Base-by-base conservation (phyloP, 768 basidiomycete species). In the Hydnum rufescens region DNA sequence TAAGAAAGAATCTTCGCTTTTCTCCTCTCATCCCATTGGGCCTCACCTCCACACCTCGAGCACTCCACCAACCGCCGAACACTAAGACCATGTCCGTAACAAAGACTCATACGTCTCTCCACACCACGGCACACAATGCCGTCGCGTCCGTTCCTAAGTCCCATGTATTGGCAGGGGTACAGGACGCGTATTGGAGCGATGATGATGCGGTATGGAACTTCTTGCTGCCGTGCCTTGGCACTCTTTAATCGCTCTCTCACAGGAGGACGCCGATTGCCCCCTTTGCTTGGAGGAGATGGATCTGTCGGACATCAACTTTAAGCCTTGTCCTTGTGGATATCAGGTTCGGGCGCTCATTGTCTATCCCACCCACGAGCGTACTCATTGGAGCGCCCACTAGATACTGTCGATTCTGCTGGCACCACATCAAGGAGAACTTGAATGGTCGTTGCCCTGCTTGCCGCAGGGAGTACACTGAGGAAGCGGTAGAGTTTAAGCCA, bases 401-500 rank as follows among this genome's bases (percentile, higher is more conserved):
- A 88, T 99, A 58, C n/a, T 99, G 95, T 65, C 82, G 89, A 53
- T 99, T 99, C 70, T 99, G 95, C 66, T 97, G 90, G 78, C 87
- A 99, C 67, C 90, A 97, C 68, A 93, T 95, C 73, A 82, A 85
- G 69, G 78, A 86, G 67, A 87, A 95, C 68, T 72, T 93, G 56
- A 97, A 97, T 64, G 81, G 89, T 57, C 80, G 87, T 49, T 99
- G 95, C 64, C 95, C 95, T 34, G 95, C 95, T 19, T 99, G 95
- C 68, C 74, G 95, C 60, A 73, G 92, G 58, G 74, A 83, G 53
- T 97, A 96, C 63, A 82, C 85, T 5, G 89, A 96, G 58, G 86
- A 95, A 53, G 74, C 79, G 39, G 82, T 95, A 31, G 87, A 96
- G 64, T 95, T 93, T 69, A 95, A 89, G 64, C 80, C 95, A 46